Base-by-base conservation (phyloP, 176 grass and related monocot genomes). In the Panicum miliaceum region DNA sequence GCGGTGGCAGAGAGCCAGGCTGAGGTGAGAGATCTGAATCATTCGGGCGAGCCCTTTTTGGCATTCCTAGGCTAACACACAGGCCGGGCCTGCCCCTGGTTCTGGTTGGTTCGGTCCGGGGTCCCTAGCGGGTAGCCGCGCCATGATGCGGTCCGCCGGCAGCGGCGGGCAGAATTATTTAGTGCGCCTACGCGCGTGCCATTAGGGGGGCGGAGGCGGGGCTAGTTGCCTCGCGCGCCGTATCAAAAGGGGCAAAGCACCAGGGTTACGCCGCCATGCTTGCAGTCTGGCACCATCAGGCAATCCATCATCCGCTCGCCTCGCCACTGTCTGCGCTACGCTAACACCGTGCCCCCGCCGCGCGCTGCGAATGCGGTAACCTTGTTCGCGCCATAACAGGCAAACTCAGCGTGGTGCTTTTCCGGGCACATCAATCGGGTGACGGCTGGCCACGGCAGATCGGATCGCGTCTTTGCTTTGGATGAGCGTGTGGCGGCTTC, bases 71-170 rank as follows among this genome's bases (percentile, higher is more conserved):
- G 48, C 12, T 47, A 47, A 32, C 29, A 2, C 29, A 32, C 29
- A 32, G 29, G 29, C 29, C 29, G 29, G 1, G 29, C 29, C 29
- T 32, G 29, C 29, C 29, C 29, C 29, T 32, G 29, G 29, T 32
- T 32, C 29, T 42, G 41, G 7, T 42, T 1, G 9, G 9, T 42
- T 16, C 14, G 50, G 37, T 18, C 50, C 62, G 18, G 54, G 42
- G 68, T 57, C 69, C 59, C 68, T 43, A 1, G 2, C 40, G 29
- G 29, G 29, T 32, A 32, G 29, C 29, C 29, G 29, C 29, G 26
- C 51, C 73, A 84, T 80, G 75, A 80, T 88, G 66, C 81, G 46
- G 66, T 71, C 56, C 42, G 80, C 35, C 86, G 45, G 56, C 73
- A 76, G 9, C 53, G 63, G 52, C 10, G 72, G 71, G 58, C 80